Evolutionary conservation across 2,329 filamentous ascomycete genomes (phyloP), one percentile per base, ranked within the genome.

Genomic region (Rugonectria rugulosa): DNA sequence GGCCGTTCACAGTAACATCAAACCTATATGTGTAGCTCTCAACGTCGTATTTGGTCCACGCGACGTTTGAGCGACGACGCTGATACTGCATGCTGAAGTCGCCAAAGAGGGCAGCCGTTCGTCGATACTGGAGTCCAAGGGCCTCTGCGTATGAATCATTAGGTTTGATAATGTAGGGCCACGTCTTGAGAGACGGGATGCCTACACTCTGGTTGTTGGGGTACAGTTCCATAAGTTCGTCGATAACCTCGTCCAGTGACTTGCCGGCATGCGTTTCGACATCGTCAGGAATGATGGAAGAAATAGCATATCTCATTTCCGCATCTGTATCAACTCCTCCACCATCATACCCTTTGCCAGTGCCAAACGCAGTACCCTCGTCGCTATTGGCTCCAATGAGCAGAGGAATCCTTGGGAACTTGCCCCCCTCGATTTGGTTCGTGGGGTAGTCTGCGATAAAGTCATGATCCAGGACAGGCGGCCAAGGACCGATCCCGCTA

Each of bases 351-450:
- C 56, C 65, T 34, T 27, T 66, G 29, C 53, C 68, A 9, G 36
- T 37, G 9, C 62, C 64, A 37, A 68, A 69, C 2, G 62, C 56
- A 2, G 62, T 45, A 10, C 71, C 71, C 51, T 73, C 71, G 29
- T 73, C 71, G 3, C 63, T 60, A 52, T 75, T 77, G 9, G 69
- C 59, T 5, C 75, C 75, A 23, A 72, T 68, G 0, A 77, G 62
- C 2, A 73, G 32, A 0, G 73, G 73, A 0, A 76, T 69, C 46
- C 68, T 66, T 37, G 68, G 65, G 41, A 77, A 77, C 8, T 64
- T 56, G 2, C 74, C 74, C 0, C 62, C 59, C 2, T 43, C 29
- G 1, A 75, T 40, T 41, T 74, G 73, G 42, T 67, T 66, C 9
- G 70, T 62, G 10, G 62, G 62, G 47, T 68, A 69, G 19, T 70